Evolutionary conservation across 2,329 filamentous ascomycete species (phyloP), one percentile per base, ranked within the genome.

Genomic region (Metarhizium sp.): DNA sequence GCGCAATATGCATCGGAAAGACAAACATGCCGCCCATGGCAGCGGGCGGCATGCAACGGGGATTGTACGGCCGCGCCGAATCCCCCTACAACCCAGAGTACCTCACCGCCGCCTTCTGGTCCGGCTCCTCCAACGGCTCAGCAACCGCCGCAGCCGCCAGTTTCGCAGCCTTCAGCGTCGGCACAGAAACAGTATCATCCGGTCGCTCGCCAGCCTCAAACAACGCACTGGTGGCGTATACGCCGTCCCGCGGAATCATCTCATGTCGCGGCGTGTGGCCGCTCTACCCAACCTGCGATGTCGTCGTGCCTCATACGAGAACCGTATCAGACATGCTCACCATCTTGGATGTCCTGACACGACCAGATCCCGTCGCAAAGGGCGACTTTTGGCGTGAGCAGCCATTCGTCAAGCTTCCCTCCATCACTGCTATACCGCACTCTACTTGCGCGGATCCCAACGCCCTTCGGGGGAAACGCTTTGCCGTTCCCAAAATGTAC

Each of bases 311-410:
- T 1, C 75, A 78, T 58, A 75, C 78, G 1, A 66, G 78, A 45
- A 76, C 72, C 0, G 67, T 80, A 34, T 59, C 63, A 6, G 78
- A 81, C 63, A 67, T 81, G 66, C 68, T 80, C 20, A 61, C 64
- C 1, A 59, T 82, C 2, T 64, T 81, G 2, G 71, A 77, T 54
- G 70, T 78, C 5, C 69, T 81, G 53, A 71, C 70, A 1, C 67
- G 64, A 1, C 63, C 70, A 0, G 78, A 81, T 58, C n/a, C 61
- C 3, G 64, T 69, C 4, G 69, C 67, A 0, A 59, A 62, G 6
- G 75, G 76, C 1, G 78, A 82, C 59, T 81, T 82, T 61, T 81
- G 78, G 72, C 69, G 77, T 6, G 69, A 76, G 40, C 79, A 82
- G 57, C 65, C 62, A 0, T 69, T 71, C 50, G 65, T 80, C 1